A percentile compares a stretch with the other conserved stretches of the same genome.
These are phyloP conservation scores for Phylloboletellus chloephorus DNA, from an alignment of 1,284 basidiomycete genomes.

Conservation along the genomic window DNA sequence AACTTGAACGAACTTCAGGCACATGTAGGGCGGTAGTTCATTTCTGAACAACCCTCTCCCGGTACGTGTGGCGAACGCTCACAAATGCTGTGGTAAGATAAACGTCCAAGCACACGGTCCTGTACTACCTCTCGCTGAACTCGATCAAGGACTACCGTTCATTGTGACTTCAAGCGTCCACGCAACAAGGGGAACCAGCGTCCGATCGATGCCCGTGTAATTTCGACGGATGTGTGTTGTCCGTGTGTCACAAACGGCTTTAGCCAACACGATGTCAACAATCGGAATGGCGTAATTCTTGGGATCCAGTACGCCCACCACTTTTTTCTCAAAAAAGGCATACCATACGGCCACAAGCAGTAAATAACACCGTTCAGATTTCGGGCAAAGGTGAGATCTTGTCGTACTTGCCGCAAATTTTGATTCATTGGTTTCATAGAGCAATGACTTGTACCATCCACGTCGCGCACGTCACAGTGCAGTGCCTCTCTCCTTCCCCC, in stretches of 20 bases:
- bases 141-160: not conserved
- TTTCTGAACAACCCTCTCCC: too few relatives aligned
- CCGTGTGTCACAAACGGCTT: not conserved
- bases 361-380: not conserved
- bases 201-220: not conserved
- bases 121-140: not conserved
- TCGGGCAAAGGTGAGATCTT: conserved; percentile 1
- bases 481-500: not conserved
- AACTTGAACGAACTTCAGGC: not conserved
- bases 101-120: not conserved
- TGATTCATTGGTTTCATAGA: not conserved
- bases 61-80: too few relatives aligned
- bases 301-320: not conserved
- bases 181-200: not conserved
- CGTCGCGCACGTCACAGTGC: not conserved
- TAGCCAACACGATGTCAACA: not conserved
- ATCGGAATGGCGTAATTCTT: not conserved
- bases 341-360: not conserved
- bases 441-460: not conserved
- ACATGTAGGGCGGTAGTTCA: too few relatives aligned
- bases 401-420: not conserved
- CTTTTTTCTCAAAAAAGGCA: not conserved
- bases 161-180: not conserved
- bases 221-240: not conserved
- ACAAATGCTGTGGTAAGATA: not conserved